Percentiles rank a stretch among this genome's conserved stretches.
phyloP scores from a whole-genome alignment of 2,329 filamentous ascomycete species.

The Arthrobotrys megalospora region DNA sequence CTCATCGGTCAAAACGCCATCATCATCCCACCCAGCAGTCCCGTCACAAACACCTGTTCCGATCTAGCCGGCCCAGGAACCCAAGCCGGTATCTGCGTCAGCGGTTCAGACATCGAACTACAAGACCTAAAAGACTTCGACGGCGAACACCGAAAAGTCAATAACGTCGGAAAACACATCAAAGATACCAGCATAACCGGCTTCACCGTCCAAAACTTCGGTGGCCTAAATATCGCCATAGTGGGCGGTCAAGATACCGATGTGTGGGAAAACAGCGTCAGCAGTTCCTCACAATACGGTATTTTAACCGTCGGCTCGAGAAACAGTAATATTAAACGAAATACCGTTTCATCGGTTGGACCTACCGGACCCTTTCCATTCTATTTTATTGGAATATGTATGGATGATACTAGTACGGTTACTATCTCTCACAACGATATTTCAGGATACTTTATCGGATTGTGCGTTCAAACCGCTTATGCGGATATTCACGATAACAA shows the following conservation, averaged over 20 bases:
- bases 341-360: neutral
- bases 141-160: neutral
- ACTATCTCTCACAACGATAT: neutral
- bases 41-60: neutral
- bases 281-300: neutral
- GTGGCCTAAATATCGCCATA: neutral
- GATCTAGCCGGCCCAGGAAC: neutral
- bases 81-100: neutral
- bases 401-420: neutral
- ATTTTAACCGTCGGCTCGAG: neutral
- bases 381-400: constrained; percentile 11
- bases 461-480: neutral
- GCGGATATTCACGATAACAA: neutral
- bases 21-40: neutral
- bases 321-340: neutral
- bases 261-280: neutral
- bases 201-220: neutral
- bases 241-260: neutral
- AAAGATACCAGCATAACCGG: neutral
- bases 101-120: neutral
- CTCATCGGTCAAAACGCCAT: neutral
- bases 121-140: neutral
- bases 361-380: neutral
- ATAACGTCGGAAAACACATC: neutral
- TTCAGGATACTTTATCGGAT: neutral